A percentile compares a stretch with the other conserved stretches of the same genome.
These are phyloP conservation scores for Trichoderma endophyticum DNA, from an alignment of 2,329 filamentous ascomycete species.

Conservation along the genomic window DNA sequence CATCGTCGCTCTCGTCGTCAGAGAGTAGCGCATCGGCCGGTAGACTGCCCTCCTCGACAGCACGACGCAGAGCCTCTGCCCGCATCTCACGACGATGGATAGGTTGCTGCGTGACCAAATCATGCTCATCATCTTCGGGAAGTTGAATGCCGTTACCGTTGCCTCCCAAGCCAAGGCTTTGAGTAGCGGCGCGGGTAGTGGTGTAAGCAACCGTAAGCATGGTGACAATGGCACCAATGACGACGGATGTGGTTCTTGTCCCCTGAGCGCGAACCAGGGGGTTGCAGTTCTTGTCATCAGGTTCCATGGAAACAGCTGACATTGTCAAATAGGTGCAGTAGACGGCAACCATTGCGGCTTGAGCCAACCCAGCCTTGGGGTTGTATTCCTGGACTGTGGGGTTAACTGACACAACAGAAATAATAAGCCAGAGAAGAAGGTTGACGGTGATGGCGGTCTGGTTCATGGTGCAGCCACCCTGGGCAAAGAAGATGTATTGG, in stretches of 20 bases:
- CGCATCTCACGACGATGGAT: slow-evolving; percentile 82
- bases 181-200: slow-evolving; percentile 91
- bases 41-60: slow-evolving; percentile 87
- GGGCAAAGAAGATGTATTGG: slow-evolving; percentile 96
- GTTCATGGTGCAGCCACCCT: slow-evolving; percentile 84
- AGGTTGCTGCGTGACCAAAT: slow-evolving; percentile 83
- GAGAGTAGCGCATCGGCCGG: slow-evolving; percentile 86
- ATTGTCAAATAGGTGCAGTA: slow-evolving; percentile 99
- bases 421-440: slow-evolving; percentile 73
- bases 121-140: slow-evolving; percentile 76
- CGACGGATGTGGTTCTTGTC: slow-evolving; percentile 83
- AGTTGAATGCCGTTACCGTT: slow-evolving; percentile 51
- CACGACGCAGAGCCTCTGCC: slow-evolving; percentile 82
- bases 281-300: slow-evolving; percentile 90
- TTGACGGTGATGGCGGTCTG: slow-evolving; percentile 95
- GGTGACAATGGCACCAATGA: slow-evolving; percentile 91
- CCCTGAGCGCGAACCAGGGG: slow-evolving; percentile 82
- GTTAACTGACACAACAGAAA: slow-evolving; percentile 84
- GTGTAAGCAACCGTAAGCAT: slow-evolving; percentile 98
- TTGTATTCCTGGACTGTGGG: slow-evolving; percentile 88
- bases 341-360: slow-evolving; percentile 92
- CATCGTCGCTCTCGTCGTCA: slow-evolving; percentile 63
- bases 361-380: slow-evolving; percentile 89
- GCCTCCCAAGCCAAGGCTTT: slow-evolving; percentile 72
- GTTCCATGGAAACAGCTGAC: slow-evolving; percentile 98